These are phyloP conservation scores for Phytophthora sansomeana DNA, from an alignment of 352 stramenopile species.

Conservation along the genomic window DNA sequence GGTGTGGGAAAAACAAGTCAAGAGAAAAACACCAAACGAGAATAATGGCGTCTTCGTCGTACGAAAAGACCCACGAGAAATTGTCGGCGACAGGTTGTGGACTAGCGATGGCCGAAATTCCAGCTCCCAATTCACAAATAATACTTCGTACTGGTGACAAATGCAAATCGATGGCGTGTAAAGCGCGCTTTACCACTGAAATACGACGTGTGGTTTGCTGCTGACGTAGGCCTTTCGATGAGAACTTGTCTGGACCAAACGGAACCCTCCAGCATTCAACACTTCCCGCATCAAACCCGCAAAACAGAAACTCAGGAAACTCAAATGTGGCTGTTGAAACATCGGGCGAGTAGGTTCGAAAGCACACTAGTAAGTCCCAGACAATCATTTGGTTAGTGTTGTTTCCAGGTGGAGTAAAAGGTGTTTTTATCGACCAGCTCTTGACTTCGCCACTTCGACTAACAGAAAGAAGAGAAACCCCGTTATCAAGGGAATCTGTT, in stretches of 20 bases:
- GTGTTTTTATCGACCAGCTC: conserved; percentile 38
- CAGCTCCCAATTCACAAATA: conserved; percentile 37
- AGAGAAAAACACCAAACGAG: conserved; percentile 67
- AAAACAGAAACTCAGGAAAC: conserved; percentile 55
- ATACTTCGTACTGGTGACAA: conserved; percentile 50
- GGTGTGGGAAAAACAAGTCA: conserved; percentile 62
- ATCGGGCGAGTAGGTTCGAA: conserved; percentile 48
- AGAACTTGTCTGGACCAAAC: conserved; percentile 6
- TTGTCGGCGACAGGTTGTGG: conserved; percentile 30
- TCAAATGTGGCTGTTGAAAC: conserved; percentile 46
- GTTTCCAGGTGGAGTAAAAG: not conserved
- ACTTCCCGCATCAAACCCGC: conserved; percentile 54
- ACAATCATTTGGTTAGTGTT: conserved; percentile 6
- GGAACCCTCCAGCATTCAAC: conserved; percentile 65
- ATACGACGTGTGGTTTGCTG: conserved; percentile 34
- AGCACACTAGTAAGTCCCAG: conserved; percentile 57
- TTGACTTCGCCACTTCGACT: conserved; percentile 57
- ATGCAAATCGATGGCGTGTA: conserved; percentile 64
- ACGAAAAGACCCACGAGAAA: conserved; percentile 67
- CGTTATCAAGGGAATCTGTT: not conserved
- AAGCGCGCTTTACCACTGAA: conserved; percentile 48
- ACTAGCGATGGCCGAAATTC: conserved; percentile 8
- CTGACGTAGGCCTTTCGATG: conserved; percentile 17
- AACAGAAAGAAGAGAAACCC: conserved; percentile 41
- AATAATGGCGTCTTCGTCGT: conserved; percentile 51